Base-by-base conservation (phyloP, 2,329 filamentous ascomycete genomes). In the Cytospora paraplurivora region DNA sequence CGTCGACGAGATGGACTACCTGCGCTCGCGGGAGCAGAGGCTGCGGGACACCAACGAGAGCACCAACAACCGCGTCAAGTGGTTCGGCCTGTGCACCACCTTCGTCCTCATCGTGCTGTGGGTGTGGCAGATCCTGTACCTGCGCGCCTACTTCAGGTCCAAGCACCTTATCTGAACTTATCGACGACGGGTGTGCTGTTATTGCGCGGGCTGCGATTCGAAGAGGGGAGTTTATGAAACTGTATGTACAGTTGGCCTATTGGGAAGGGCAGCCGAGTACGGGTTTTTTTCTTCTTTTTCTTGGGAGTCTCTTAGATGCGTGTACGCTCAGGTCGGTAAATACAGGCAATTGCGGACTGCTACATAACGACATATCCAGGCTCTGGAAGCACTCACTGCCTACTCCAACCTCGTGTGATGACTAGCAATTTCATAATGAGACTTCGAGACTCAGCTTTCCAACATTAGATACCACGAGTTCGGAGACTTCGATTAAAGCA, bases 1-100 rank as follows among this genome's bases (percentile, higher is more conserved):
- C 68, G 94, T 97, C 56, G 78, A 78, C 67, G 94, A 98, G 84
- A 96, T 99, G 94, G 94, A 98, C 69, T 99, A 98, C 80, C 86
- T 99, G 71, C 87, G 95, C 69, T 72, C 78, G 47, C 87, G 95
- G 71, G 95, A 99, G 83, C 93, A 97, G 85, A 96, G 92, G 82
- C 85, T 99, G 71, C 85, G 95, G 76, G 94, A 99, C 80, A 99
- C 95, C 71, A 99, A 99, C 78, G 95, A 99, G 88, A 98, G 94
- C 83, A 99, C 95, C 69, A 99, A 99, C 80, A 95, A 91, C 79
- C 87, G 95, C 65, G 95, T 99, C 73, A 99, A 98, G 83, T 98
- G 92, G 93, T 99, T 99, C 78, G 94, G 94, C 56, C 88, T 97
- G 76, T 87, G 88, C 69, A 98, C 94, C 34, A 98, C 97, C 80